Base-by-base conservation (phyloP, 1,139 yeast genomes). In the Ogataea hybrid region DNA sequence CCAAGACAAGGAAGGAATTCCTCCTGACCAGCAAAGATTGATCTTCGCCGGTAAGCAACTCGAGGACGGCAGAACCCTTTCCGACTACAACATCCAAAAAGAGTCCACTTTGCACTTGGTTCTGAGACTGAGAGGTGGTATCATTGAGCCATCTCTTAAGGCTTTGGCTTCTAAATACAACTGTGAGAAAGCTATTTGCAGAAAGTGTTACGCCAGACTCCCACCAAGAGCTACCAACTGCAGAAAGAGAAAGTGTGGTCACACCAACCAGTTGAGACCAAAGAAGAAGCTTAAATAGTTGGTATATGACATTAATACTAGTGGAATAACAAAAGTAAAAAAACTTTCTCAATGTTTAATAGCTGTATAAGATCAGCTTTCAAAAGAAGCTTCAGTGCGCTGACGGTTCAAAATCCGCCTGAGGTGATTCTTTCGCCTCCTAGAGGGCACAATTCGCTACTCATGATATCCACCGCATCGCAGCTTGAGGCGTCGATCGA, bases 181-280 rank as follows among this genome's bases (percentile, higher is more conserved):
- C 95, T 92, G 97, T 83, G 98, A 92, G 63, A 92, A 92, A 80
- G 75, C 96, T 62, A 92, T 92, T 72, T 92, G 98, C 83, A 95
- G 98, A 79, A 87, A 89, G 75, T 92, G 98, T 82, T 92, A 92
- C 84, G 97, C 98, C 67, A 94, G 98, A 84, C 89, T 92, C 71
- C 98, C 98, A 70, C 96, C 97, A 75, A 92, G 97, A 85, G 98
- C 98, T 66, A 92, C 97, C 77, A 92, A 92, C 96, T 92, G 98
- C 84, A 89, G 98, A 83, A 92, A 92, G 97, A 89, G 97, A 88
- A 92, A 92, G 84, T 92, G 98, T 78, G 98, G 98, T 69, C 98
- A 92, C 95, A 81, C 96, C 75, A 92, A 92, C 83, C 98, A 92
- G 82, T 87, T 92, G 77, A 89, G 97, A 83, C 97, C 97, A 79